phyloP scores from a whole-genome alignment of 192 early-diverging fungal genomes.

The Dispira parvispora region DNA sequence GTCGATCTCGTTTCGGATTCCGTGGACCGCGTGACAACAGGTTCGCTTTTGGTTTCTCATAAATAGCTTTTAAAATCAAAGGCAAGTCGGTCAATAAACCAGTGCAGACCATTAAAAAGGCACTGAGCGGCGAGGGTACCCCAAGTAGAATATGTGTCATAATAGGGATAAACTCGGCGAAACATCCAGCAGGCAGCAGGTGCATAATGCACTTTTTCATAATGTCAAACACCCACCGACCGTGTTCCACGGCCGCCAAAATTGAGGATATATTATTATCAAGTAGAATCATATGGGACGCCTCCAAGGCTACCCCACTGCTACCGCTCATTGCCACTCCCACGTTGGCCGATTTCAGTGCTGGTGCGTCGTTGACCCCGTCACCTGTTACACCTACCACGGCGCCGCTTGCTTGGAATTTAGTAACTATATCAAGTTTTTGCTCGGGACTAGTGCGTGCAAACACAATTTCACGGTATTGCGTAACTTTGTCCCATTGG shows the following conservation, averaged over 20 bases:
- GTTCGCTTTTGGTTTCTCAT: slow-evolving; percentile 59
- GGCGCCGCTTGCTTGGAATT: slow-evolving; percentile 47
- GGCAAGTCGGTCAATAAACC: slow-evolving; percentile 44
- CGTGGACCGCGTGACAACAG: slow-evolving; percentile 55
- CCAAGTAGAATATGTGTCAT: slow-evolving; percentile 66
- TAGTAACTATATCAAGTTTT: slow-evolving; percentile 69
- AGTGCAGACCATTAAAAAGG: slow-evolving; percentile 62
- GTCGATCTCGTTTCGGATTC: slow-evolving; percentile 41
- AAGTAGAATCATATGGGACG: slow-evolving; percentile 43
- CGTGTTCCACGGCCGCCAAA: slow-evolving; percentile 53
- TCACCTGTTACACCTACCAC: slow-evolving; percentile 80
- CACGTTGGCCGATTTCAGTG: slow-evolving; percentile 75
- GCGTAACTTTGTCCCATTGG: slow-evolving; percentile 51
- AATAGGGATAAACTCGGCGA: slow-evolving; percentile 62
- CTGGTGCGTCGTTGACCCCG: slow-evolving; percentile 82
- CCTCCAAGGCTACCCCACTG: slow-evolving; percentile 56
- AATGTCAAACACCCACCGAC: slow-evolving; percentile 75
- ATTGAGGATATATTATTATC: slow-evolving; percentile 51
- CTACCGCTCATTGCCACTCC: slow-evolving; percentile 78
- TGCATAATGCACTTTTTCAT: slow-evolving; percentile 74
- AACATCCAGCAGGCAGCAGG: slow-evolving; percentile 57
- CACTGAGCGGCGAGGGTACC: slow-evolving; percentile 58
- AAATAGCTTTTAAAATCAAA: slow-evolving; percentile 44
- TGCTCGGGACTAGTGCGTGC: slow-evolving; percentile 75
- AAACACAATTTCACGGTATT: slow-evolving; percentile 68